Conservation (phyloP, 225 moss, liverwort and hornwort genomes). For the Bryum argenteum region DNA sequence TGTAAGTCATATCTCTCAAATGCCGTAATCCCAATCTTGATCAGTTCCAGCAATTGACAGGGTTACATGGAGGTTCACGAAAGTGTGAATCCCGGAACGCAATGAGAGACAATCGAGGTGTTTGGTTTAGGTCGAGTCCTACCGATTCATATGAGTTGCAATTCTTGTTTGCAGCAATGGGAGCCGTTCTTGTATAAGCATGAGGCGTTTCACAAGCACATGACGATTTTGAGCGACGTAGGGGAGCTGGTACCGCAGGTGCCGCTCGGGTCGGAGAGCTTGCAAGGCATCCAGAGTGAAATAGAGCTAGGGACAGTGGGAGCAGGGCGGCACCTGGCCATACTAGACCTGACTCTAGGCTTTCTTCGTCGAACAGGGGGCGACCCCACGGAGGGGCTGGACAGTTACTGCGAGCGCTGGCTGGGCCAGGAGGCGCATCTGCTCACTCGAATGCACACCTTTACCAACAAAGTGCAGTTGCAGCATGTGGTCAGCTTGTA, state of each 20-base stretch:
- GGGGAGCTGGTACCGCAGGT: slow-evolving; percentile 31
- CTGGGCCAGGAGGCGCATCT: slow-evolving; percentile 36
- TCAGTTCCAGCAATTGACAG: slow-evolving; percentile 2
- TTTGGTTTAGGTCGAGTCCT: neutral
- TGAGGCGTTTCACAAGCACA: slow-evolving; percentile 60
- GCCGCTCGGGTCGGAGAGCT: slow-evolving; percentile 37
- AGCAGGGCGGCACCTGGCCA: slow-evolving; percentile 41
- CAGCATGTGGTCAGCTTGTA: slow-evolving; percentile 59
- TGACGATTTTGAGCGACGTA: slow-evolving; percentile 55
- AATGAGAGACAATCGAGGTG: neutral
- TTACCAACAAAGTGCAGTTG: slow-evolving; percentile 38
- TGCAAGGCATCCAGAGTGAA: slow-evolving; percentile 43
- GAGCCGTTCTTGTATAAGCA: slow-evolving; percentile 51
- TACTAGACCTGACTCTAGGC: slow-evolving; percentile 53
- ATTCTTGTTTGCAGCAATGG: slow-evolving; percentile 37
- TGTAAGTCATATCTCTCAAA: slow-evolving; percentile 33
- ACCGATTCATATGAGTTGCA: neutral
- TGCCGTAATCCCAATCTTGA: neutral
- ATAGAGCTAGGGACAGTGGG: slow-evolving; percentile 34
- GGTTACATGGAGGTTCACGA: neutral
- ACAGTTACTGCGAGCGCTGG: slow-evolving; percentile 51
- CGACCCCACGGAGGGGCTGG: slow-evolving; percentile 35
- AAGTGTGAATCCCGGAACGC: too few relatives aligned
- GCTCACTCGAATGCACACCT: slow-evolving; percentile 15
- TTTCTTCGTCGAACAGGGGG: slow-evolving; percentile 55